A percentile compares a stretch with the other conserved stretches of the same genome.
phyloP scores from a whole-genome alignment of 2,329 filamentous ascomycete species.

The Exserohilum rostratum region DNA sequence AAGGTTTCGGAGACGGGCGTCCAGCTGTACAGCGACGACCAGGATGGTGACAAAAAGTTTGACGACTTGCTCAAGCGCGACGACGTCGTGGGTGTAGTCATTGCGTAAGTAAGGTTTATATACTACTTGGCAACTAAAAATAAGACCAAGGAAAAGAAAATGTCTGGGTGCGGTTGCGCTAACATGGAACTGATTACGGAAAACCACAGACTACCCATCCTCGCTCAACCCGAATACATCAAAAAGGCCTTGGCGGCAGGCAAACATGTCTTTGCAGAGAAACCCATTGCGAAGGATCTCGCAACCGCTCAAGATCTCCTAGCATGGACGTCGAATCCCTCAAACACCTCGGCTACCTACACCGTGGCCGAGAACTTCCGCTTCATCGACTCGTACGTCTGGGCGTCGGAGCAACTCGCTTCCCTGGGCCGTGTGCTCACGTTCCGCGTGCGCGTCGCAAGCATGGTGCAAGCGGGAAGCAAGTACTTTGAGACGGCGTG shows the following conservation, averaged over 20 bases:
- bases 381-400: slow-evolving; percentile 63
- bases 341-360: slow-evolving; percentile 51
- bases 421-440: slow-evolving; percentile 61
- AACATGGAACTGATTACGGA: background rate
- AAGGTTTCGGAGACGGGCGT: slow-evolving; percentile 52
- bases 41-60: slow-evolving; percentile 53
- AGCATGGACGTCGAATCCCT: slow-evolving; percentile 49
- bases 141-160: background rate
- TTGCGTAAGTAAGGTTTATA: slow-evolving; percentile 57
- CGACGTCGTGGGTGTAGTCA: slow-evolving; percentile 63
- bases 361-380: slow-evolving; percentile 74
- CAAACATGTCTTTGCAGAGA: slow-evolving; percentile 74
- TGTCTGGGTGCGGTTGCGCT: background rate
- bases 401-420: slow-evolving; percentile 58
- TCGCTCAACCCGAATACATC: slow-evolving; percentile 64
- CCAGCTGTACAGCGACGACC: slow-evolving; percentile 65
- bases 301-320: slow-evolving; percentile 58
- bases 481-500: slow-evolving; percentile 65
- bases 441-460: slow-evolving; percentile 58
- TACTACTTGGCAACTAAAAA: too few species aligned
- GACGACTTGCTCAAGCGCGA: slow-evolving; percentile 60
- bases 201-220: slow-evolving; percentile 66
- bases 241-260: slow-evolving; percentile 65
- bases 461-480: slow-evolving; percentile 55
- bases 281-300: slow-evolving; percentile 69